phyloP scores from a whole-genome alignment of 768 basidiomycete genomes.

The Vararia minispora region DNA sequence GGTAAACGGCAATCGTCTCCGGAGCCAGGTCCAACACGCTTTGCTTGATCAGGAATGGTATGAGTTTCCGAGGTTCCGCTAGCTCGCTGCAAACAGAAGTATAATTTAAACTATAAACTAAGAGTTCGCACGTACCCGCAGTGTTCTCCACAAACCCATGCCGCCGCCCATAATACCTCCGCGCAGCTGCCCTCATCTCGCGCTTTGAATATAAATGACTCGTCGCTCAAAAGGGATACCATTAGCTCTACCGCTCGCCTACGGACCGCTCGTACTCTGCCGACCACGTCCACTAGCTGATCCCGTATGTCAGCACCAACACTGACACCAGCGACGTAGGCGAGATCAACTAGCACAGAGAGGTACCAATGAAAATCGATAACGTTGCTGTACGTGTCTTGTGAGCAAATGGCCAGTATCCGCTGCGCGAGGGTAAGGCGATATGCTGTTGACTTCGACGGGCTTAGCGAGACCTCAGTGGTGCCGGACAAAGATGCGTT shows the following conservation, averaged over 20 bases:
- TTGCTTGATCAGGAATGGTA: constrained; percentile 58
- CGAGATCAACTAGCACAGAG: constrained; percentile 85
- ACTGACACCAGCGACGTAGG: constrained; percentile 75
- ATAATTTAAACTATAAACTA: constrained; percentile 6
- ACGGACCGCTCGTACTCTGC: constrained; percentile 66
- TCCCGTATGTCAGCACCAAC: constrained; percentile 71
- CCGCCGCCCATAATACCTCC: constrained; percentile 87
- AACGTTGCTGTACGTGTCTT: constrained; percentile 76
- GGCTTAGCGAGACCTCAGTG: constrained; percentile 29
- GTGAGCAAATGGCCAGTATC: constrained; percentile 80
- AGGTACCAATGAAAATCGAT: constrained; percentile 97
- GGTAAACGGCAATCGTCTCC: constrained; percentile 64
- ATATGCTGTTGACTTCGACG: constrained; percentile 73
- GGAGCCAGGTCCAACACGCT: constrained; percentile 44
- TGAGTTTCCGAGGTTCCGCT: constrained; percentile 62
- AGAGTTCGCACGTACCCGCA: constrained; percentile 54
- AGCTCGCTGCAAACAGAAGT: constrained; percentile 44
- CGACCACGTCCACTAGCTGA: constrained; percentile 79
- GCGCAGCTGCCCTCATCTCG: constrained; percentile 64
- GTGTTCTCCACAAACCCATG: constrained; percentile 95
- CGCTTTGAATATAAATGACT: constrained; percentile 56
- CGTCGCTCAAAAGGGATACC: constrained; percentile 72
- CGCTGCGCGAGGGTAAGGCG: constrained; percentile 72
- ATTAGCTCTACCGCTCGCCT: constrained; percentile 77
- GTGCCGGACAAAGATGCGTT: constrained; percentile 27